These are phyloP conservation scores for Escallonia herrerae DNA, from an alignment of 129 eudicot genomes.

Conservation along the genomic window DNA sequence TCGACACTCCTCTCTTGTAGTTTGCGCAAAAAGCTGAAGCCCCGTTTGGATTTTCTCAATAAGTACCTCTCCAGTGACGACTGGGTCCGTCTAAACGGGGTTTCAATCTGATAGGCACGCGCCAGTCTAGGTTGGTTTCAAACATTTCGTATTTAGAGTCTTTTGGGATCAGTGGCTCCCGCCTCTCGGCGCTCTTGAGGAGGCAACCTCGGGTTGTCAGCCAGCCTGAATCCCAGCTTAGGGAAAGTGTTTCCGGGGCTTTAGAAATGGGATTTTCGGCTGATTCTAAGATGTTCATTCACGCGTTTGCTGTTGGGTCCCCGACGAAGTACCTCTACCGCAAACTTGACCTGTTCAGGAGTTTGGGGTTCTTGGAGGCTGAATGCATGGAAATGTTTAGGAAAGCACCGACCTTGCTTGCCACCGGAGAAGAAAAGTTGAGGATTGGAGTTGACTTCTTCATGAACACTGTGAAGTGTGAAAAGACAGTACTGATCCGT, in stretches of 20 bases:
- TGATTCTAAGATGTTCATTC: constrained; percentile 39
- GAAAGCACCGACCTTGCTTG: constrained; percentile 29
- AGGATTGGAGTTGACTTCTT: constrained; percentile 32
- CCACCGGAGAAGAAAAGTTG: constrained; percentile 31
- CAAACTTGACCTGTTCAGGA: constrained; percentile 25
- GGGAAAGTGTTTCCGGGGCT: constrained; percentile 21
- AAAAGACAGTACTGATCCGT: constrained; percentile 19
- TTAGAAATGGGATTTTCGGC: constrained; percentile 31
- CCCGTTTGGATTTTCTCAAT: constrained; percentile 32
- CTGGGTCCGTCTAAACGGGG: constrained; percentile 18
- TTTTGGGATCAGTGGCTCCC: constrained; percentile 44
- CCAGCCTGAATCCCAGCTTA: constrained; percentile 24
- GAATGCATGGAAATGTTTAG: constrained; percentile 31
- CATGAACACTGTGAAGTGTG: constrained; percentile 22
- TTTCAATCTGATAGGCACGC: constrained; percentile 15
- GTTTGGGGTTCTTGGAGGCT: constrained; percentile 31
- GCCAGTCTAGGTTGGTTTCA: constrained; percentile 7
- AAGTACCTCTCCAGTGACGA: constrained; percentile 13
- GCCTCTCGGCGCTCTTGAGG: constrained; percentile 20
- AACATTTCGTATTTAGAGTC: constrained; percentile 24
- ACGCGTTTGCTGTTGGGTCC: constrained; percentile 26
- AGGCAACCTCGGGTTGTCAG: constrained; percentile 31
- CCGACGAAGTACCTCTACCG: constrained; percentile 22
- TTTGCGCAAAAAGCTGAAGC: constrained; percentile 23
- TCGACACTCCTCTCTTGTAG: constrained; percentile 19